These are phyloP conservation scores for Suhomyces choctaworum DNA, from an alignment of 1,139 yeast species.

Conservation along the genomic window DNA sequence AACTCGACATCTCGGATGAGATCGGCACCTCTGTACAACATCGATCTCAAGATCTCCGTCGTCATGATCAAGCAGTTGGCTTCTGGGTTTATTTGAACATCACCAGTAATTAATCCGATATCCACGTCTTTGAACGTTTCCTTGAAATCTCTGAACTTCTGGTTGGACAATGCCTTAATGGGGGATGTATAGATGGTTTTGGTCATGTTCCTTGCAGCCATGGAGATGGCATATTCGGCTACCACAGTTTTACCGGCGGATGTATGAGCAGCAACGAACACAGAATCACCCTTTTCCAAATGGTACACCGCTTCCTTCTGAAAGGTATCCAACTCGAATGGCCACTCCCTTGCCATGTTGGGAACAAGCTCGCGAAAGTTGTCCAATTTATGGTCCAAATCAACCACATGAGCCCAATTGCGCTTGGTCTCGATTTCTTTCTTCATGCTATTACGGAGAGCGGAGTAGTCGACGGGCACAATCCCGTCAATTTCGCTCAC, in stretches of 20 bases:
- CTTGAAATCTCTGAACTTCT: constrained; percentile 88
- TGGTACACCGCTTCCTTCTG: constrained; percentile 97
- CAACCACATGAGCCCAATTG: constrained; percentile 96
- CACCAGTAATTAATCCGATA: constrained; percentile 96
- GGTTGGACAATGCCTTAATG: constrained; percentile 88
- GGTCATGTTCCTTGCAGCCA: constrained; percentile 87
- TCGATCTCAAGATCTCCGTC: constrained; percentile 90
- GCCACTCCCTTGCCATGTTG: constrained; percentile 89
- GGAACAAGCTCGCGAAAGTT: constrained; percentile 89
- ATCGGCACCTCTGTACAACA: constrained; percentile 96
- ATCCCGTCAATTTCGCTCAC: constrained; percentile 66
- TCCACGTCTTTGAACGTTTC: constrained; percentile 78
- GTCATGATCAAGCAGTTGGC: constrained; percentile 98
- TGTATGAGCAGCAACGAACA: constrained; percentile 96
- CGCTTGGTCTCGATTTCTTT: constrained; percentile 43
- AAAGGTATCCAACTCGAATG: constrained; percentile 89
- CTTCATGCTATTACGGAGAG: constrained; percentile 27
- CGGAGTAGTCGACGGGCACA: constrained; percentile 61
- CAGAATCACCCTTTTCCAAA: constrained; percentile 95
- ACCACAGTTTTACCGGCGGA: constrained; percentile 94
- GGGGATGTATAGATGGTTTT: constrained; percentile 93
- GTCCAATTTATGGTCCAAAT: constrained; percentile 75
- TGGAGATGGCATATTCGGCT: constrained; percentile 92
- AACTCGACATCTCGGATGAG: constrained; percentile 94
- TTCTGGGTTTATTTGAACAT: constrained; percentile 95